Base-by-base conservation (phyloP, 345 rosid genomes). In the Boechera stricta region DNA sequence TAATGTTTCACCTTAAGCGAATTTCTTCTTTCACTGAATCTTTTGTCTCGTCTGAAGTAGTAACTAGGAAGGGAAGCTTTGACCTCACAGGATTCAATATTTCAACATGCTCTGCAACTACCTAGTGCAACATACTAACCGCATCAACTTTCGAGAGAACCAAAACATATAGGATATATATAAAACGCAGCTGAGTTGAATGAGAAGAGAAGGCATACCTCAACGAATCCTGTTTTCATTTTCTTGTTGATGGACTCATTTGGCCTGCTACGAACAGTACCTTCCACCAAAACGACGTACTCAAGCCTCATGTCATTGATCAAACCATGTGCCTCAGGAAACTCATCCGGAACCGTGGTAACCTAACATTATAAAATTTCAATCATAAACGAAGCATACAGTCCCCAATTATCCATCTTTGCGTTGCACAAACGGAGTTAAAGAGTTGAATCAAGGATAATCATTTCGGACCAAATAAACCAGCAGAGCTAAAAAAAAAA, bases 51-150 rank as follows among this genome's bases (percentile, higher is more conserved):
- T 95, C 96, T 29, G 86, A 75, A 24, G 91, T 86, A 66, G 98
- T 95, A 71, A 95, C 90, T 68, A 88, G 79, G 69, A 95, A 89
- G 0, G 99, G 99, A 66, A 92, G 87, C 87, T 95, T 92, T 64
- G 90, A 61, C 80, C 81, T 88, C 71, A 95, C 99, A 48, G 82
- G 81, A 86, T 92, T 95, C 80, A 95, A 81, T 52, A 92, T 77
- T 71, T 88, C 93, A 80, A 91, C 98, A 69, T 82, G 83, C 86
- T 90, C 97, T 39, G 96, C 96, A 67, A 91, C 86, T 58, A 94
- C 88, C 97, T 93, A 73, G 63, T 53, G 71, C 70, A 66, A 77
- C 64, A 47, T 58, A 82, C 55, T 53, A 67, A 41, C 39, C 42
- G 8, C 12, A 62, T 75, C 45, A 62, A 57, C 42, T 65, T 54